Conservation (phyloP, 1,284 basidiomycete species). For the Gymnopus androsaceus region DNA sequence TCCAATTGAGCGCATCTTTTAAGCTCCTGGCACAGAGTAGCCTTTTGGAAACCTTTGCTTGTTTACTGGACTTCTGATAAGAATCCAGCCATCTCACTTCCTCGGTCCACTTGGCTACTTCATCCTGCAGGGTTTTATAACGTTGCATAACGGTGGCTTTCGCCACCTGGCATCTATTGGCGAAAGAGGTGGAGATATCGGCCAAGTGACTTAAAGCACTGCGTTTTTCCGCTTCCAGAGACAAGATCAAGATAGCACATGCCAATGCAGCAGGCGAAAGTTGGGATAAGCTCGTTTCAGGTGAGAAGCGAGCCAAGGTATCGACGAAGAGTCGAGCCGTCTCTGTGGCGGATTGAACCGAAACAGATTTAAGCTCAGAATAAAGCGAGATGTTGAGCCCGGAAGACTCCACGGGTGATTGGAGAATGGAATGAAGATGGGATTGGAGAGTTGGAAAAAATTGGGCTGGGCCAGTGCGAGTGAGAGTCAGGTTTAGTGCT, state of each 20-base stretch:
- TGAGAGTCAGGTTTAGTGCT: constrained; percentile 47
- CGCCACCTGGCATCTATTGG: constrained; percentile 47
- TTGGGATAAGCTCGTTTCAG: constrained; percentile 36
- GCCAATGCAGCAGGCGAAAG: constrained; percentile 54
- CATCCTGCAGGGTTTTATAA: constrained; percentile 64
- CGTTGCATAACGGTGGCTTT: constrained; percentile 62
- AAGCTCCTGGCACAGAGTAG: constrained; percentile 62
- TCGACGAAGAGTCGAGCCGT: constrained; percentile 60
- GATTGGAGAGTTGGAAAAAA: constrained; percentile 31
- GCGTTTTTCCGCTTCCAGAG: constrained; percentile 65
- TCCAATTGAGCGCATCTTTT: constrained; percentile 68
- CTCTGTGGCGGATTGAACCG: constrained; percentile 46
- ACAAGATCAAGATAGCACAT: constrained; percentile 69
- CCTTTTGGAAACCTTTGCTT: constrained; percentile 61
- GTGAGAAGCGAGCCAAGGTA: constrained; percentile 45
- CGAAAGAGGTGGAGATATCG: constrained; percentile 58
- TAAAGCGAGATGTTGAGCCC: constrained; percentile 40
- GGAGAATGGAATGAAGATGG: constrained; percentile 40
- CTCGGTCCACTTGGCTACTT: constrained; percentile 59
- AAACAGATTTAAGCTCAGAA: constrained; percentile 42
- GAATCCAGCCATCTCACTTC: constrained; percentile 70
- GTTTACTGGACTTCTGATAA: constrained; percentile 44
- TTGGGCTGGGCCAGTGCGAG: constrained; percentile 40
- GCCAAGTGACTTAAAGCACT: constrained; percentile 54
- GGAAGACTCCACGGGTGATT: constrained; percentile 33